Evolutionary conservation across 331 rosid genomes (phyloP).

Genomic region (Quercus tomentella): DNA sequence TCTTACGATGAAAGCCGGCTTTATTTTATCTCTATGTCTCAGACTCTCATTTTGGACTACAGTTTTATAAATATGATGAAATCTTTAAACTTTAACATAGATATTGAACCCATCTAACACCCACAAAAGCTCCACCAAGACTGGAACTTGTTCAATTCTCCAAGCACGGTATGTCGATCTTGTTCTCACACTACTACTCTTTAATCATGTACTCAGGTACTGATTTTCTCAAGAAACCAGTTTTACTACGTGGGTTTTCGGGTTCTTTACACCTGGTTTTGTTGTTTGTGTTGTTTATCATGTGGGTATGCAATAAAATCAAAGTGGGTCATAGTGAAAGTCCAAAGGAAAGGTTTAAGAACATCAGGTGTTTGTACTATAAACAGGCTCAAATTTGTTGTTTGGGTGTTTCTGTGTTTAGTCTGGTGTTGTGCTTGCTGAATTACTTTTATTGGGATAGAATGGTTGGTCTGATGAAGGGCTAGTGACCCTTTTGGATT

Average conservation of each 20-base stretch:
- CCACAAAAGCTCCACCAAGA: neutral
- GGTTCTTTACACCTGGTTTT: conserved; percentile 41
- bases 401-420: conserved; percentile 37
- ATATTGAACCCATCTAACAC: neutral
- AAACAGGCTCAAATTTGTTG: conserved; percentile 31
- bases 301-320: conserved; percentile 37
- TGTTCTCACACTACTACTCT: conserved; percentile 7
- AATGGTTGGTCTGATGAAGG: too few relatives aligned
- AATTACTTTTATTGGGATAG: too few relatives aligned
- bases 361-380: conserved; percentile 13
- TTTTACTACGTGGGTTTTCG: conserved; percentile 56
- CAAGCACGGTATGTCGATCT: conserved; percentile 13
- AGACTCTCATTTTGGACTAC: too few relatives aligned
- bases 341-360: conserved; percentile 28
- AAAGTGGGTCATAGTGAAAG: conserved; percentile 7
- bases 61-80: too few relatives aligned
- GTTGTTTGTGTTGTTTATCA: conserved; percentile 30
- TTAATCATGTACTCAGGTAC: conserved; percentile 16
- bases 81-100: too few relatives aligned
- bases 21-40: too few relatives aligned
- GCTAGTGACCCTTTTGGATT: neutral
- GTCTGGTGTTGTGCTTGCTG: conserved; percentile 13
- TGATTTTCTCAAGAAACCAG: conserved; percentile 41
- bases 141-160: conserved; percentile 21
- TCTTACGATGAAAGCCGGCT: too few relatives aligned